phyloP scores from a whole-genome alignment of 495 filamentous ascomycete species.

The Hypoxylon cercidicola region DNA sequence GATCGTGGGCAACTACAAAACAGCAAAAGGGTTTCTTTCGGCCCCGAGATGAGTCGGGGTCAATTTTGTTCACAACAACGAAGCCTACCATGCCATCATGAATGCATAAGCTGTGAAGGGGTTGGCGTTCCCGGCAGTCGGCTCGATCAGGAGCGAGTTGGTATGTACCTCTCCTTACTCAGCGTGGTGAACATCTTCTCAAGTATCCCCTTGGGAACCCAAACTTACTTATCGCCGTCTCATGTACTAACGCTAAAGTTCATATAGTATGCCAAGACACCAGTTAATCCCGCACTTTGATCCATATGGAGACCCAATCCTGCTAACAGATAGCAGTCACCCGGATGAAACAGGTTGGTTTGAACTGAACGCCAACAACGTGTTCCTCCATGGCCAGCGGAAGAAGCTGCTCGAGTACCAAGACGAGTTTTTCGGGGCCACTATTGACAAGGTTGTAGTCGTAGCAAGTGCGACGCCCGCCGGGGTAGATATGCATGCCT shows the following conservation, averaged over 20 bases:
- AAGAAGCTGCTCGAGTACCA: conserved; percentile 19
- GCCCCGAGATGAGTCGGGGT: conserved; percentile 2
- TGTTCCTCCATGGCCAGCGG: conserved; percentile 9
- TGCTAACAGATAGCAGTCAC: conserved; percentile 8
- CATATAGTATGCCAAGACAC: conserved; percentile 7
- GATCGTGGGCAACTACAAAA: conserved; percentile 23
- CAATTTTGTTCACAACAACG: background rate
- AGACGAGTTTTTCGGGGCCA: conserved; percentile 3
- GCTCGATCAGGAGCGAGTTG: background rate
- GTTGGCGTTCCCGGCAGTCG: background rate
- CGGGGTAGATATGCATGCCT: background rate
- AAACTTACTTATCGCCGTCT: background rate
- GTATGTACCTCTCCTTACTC: conserved; percentile 10
- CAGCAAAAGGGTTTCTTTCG: conserved; percentile 1
- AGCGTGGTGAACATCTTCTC: background rate
- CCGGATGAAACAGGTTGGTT: conserved; percentile 4
- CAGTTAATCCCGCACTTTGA: background rate
- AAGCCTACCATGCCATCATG: background rate
- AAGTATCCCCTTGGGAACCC: background rate
- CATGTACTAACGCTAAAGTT: background rate
- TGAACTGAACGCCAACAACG: conserved; percentile 6
- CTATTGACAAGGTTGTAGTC: conserved; percentile 11
- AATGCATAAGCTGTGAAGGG: conserved; percentile 9
- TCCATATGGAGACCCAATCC: background rate
- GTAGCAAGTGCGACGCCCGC: background rate